Evolutionary conservation across 108 stramenopile genomes (phyloP), one percentile per base, ranked within the genome.

Genomic region (Nitzschia sp.): DNA sequence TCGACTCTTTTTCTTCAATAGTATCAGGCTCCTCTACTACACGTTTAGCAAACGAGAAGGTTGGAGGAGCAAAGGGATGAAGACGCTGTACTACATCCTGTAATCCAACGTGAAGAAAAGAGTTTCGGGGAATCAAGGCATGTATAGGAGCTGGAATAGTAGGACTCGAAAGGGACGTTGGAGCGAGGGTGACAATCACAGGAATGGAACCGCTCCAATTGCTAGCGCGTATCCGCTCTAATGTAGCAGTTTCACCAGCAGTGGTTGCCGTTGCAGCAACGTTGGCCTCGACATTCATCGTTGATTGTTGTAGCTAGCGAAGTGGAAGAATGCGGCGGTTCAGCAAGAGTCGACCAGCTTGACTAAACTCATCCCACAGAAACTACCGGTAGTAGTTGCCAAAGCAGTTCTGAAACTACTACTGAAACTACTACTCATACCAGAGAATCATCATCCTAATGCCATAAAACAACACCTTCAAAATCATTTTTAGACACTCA

Each of bases 161-260:
- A 12, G 92, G 80, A 7, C 84, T 82, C 17, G 86, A 87, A 6
- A 93, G 75, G 7, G 92, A 93, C 6, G 83, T 75, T 6, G 80
- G 79, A 17, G 87, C 86, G 37, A 93, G 51, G 3, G 76, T 77
- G 19, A 93, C 52, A 41, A 77, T 41, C 44, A 90, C 65, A 14
- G 92, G 92, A 21, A 93, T 90, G 25, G 58, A 65, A 14, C 92
- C 92, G 6, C 55, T 50, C 80, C 87, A 89, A 48, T 90, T 90
- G 59, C 65, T 57, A 6, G 51, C 15, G 9, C 71, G 74, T 20
- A 77, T 43, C 20, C 53, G 46, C 41, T 75, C 59, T 22, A 63
- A 20, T 17, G 66, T 48, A 17, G 46, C 46, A 6, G 46, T 48
- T 17, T 2, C 1, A 17, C n/a, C 17, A 1, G 46, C 57, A 29